Evolutionary conservation across 2,329 filamentous ascomycete species (phyloP).

Genomic region (Exophiala dermatitidis): DNA sequence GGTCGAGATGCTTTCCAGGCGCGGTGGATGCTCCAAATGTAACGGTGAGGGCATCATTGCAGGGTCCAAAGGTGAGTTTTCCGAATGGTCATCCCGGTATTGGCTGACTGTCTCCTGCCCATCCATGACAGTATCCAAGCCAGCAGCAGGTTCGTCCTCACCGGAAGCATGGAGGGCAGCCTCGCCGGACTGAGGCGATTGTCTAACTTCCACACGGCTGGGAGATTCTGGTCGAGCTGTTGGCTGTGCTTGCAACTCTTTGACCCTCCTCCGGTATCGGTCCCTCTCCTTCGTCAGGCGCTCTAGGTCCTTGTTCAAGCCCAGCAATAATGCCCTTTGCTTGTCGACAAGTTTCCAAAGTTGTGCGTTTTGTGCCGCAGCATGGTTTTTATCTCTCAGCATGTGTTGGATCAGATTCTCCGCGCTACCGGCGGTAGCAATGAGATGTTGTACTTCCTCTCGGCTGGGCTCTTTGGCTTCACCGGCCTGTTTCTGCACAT

Average conservation of each 20-base stretch:
- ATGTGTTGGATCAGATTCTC: slow-evolving; percentile 85
- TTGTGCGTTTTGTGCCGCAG: slow-evolving; percentile 82
- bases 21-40: slow-evolving; percentile 13
- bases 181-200: slow-evolving; percentile 23
- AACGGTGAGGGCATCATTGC: slow-evolving; percentile 23
- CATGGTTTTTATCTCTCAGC: slow-evolving; percentile 83
- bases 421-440: slow-evolving; percentile 76
- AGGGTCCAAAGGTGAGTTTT: slow-evolving; percentile 19
- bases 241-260: slow-evolving; percentile 57
- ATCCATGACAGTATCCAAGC: slow-evolving; percentile 2
- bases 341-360: slow-evolving; percentile 95
- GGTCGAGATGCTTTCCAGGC: slow-evolving; percentile 15
- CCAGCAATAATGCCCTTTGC: slow-evolving; percentile 86
- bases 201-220: slow-evolving; percentile 27
- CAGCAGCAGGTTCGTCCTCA: slow-evolving; percentile 1
- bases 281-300: slow-evolving; percentile 89
- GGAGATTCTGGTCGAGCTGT: slow-evolving; percentile 28
- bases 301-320: slow-evolving; percentile 90
- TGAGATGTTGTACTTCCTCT: slow-evolving; percentile 71
- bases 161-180: slow-evolving; percentile 18
- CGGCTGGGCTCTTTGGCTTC: slow-evolving; percentile 51
- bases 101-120: slow-evolving; percentile 10
- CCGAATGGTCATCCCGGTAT: background rate
- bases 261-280: slow-evolving; percentile 81
- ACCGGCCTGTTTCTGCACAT: slow-evolving; percentile 52